Evolutionary conservation across 352 stramenopile species (phyloP).

Genomic region (Pythium coloratum): DNA sequence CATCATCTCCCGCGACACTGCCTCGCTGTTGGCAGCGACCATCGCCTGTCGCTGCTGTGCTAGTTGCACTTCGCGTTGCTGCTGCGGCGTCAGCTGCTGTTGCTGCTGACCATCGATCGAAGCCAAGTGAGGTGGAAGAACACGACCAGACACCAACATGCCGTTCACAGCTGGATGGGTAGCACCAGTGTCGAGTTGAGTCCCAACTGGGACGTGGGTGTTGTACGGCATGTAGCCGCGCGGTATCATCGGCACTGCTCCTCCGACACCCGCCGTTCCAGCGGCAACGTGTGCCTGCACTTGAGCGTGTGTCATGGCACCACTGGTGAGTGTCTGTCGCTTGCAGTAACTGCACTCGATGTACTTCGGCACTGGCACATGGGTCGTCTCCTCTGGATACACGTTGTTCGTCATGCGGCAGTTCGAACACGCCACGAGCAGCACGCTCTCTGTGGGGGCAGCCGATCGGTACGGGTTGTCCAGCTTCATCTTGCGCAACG

Average conservation of each 20-base stretch:
- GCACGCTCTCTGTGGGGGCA: slow-evolving; percentile 40
- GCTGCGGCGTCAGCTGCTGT: slow-evolving; percentile 14
- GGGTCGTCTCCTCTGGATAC: slow-evolving; percentile 55
- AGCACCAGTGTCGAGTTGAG: slow-evolving; percentile 7
- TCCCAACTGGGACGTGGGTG: neutral
- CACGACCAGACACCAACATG: neutral
- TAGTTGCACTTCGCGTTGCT: slow-evolving; percentile 17
- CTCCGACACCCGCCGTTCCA: neutral
- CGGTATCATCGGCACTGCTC: neutral
- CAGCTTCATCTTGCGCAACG: slow-evolving; percentile 47
- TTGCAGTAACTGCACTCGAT: slow-evolving; percentile 78
- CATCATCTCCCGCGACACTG: neutral
- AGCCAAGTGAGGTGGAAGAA: slow-evolving; percentile 30
- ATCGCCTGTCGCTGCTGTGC: neutral
- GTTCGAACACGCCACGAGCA: slow-evolving; percentile 53
- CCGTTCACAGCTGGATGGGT: neutral
- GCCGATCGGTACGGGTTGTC: slow-evolving; percentile 12
- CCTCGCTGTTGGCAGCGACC: neutral
- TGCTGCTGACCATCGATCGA: slow-evolving; percentile 31
- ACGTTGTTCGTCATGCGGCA: slow-evolving; percentile 66
- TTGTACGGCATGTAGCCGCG: slow-evolving; percentile 23
- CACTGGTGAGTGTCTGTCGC: slow-evolving; percentile 37
- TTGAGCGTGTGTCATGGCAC: slow-evolving; percentile 32
- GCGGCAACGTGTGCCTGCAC: slow-evolving; percentile 4
- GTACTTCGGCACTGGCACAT: slow-evolving; percentile 51